phyloP scores from a whole-genome alignment of 2,329 filamentous ascomycete species.

The Scleromitrula shiraiana region DNA sequence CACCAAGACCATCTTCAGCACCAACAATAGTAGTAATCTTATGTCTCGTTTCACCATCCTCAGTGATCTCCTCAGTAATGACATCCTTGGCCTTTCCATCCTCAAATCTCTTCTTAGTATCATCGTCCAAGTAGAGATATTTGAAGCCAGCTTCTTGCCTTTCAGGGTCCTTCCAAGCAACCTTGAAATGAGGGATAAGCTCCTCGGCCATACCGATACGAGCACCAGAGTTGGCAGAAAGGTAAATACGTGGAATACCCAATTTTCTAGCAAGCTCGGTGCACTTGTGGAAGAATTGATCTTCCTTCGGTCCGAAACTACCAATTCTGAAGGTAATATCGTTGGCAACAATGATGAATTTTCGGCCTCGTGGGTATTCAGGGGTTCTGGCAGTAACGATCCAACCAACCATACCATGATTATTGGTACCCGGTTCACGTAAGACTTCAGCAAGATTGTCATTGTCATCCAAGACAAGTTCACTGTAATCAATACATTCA shows the following conservation, averaged over 20 bases:
- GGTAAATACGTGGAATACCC: conserved; percentile 92
- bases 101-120: conserved; percentile 79
- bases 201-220: conserved; percentile 95
- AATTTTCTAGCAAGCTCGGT: conserved; percentile 90
- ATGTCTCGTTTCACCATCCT: conserved; percentile 83
- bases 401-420: conserved; percentile 98
- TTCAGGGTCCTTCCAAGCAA: conserved; percentile 82
- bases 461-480: conserved; percentile 89
- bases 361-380: conserved; percentile 86
- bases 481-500: conserved; percentile 88
- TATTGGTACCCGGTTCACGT: conserved; percentile 91
- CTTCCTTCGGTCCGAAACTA: conserved; percentile 92
- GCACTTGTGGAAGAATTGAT: conserved; percentile 98
- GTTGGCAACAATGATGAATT: conserved; percentile 95
- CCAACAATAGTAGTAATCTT: conserved; percentile 92
- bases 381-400: conserved; percentile 89
- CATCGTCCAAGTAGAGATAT: conserved; percentile 88
- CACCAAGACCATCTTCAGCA: conserved; percentile 90
- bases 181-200: conserved; percentile 92
- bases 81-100: conserved; percentile 67
- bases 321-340: conserved; percentile 99
- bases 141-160: conserved; percentile 89
- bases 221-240: conserved; percentile 97
- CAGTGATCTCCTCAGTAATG: conserved; percentile 78
- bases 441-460: conserved; percentile 90